Percentiles rank a stretch among this genome's conserved stretches.
phyloP scores from a whole-genome alignment of 225 moss, liverwort and hornwort species.

The Neckera pumila region DNA sequence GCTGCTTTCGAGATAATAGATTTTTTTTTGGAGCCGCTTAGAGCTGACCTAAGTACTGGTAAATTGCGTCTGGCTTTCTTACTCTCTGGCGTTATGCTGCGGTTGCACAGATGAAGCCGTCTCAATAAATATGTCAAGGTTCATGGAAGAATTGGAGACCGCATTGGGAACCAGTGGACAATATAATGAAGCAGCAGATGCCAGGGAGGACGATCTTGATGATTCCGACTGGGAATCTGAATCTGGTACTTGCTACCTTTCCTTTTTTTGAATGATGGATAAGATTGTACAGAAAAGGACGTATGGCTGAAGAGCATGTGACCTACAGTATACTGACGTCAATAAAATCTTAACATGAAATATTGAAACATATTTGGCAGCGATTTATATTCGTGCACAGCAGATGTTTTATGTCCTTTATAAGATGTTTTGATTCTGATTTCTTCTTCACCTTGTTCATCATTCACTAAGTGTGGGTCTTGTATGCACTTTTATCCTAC shows the following conservation, averaged over 20 bases:
- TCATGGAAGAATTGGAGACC: constrained; percentile 70
- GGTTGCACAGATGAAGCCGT: constrained; percentile 45
- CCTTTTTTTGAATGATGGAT: background rate
- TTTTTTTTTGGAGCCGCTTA: background rate
- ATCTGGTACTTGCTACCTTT: constrained; percentile 26
- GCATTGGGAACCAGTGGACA: constrained; percentile 49
- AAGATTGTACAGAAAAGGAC: background rate
- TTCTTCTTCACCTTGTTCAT: background rate
- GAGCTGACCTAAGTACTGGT: background rate
- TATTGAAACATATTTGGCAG: background rate
- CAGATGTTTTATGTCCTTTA: background rate
- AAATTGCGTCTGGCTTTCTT: background rate
- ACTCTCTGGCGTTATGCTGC: background rate
- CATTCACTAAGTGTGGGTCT: background rate
- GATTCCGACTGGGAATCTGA: constrained; percentile 58
- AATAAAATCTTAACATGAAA: background rate
- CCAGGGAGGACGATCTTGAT: constrained; percentile 22
- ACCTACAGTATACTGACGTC: background rate
- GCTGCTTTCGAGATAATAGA: background rate
- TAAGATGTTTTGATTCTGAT: background rate
- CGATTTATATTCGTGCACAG: background rate
- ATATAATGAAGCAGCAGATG: constrained; percentile 9
- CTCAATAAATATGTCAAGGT: constrained; percentile 50
- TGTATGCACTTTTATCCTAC: background rate
- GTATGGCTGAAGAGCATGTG: background rate